Percentiles rank a stretch among this genome's conserved stretches.
Evolutionary conservation across 2,329 filamentous ascomycete genomes (phyloP).

Genomic region (Laburnicola sp.): DNA sequence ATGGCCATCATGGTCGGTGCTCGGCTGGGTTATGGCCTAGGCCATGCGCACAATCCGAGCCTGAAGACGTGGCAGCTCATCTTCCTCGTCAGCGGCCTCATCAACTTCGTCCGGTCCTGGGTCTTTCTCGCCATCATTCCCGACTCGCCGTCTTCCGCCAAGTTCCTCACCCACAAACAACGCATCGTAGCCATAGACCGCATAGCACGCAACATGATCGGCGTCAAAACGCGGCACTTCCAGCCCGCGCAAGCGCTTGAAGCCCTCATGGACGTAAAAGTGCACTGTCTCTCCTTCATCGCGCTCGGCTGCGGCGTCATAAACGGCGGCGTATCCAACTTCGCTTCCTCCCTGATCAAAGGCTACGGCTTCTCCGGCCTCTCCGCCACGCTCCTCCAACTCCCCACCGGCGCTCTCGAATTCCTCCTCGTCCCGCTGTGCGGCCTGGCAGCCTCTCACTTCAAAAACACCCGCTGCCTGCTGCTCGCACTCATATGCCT

Average conservation of each 20-base stretch:
- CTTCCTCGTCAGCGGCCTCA: slow-evolving; percentile 43
- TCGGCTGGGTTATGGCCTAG: slow-evolving; percentile 42
- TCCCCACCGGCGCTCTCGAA: slow-evolving; percentile 51
- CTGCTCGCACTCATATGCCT: slow-evolving; percentile 47
- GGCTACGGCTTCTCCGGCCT: slow-evolving; percentile 50
- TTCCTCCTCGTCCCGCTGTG: slow-evolving; percentile 45
- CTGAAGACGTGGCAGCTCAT: slow-evolving; percentile 44
- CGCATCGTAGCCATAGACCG: slow-evolving; percentile 47
- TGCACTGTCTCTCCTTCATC: slow-evolving; percentile 47
- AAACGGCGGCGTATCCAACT: slow-evolving; percentile 57
- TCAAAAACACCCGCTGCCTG: slow-evolving; percentile 33
- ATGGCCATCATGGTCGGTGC: slow-evolving; percentile 45
- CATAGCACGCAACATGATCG: slow-evolving; percentile 47
- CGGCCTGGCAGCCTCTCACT: slow-evolving; percentile 40
- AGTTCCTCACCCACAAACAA: slow-evolving; percentile 45
- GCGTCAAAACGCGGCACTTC: slow-evolving; percentile 48
- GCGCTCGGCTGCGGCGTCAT: slow-evolving; percentile 52
- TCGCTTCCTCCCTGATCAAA: slow-evolving; percentile 52
- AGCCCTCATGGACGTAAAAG: slow-evolving; percentile 46
- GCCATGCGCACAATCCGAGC: slow-evolving; percentile 29
- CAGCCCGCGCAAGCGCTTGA: slow-evolving; percentile 45
- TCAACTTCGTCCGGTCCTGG: slow-evolving; percentile 44
- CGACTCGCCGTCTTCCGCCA: slow-evolving; percentile 41
- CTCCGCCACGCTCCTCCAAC: slow-evolving; percentile 49
- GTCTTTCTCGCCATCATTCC: slow-evolving; percentile 45